Evolutionary conservation across 2,329 filamentous ascomycete species (phyloP), one percentile per base, ranked within the genome.

Genomic region (Pyrenophora tritici-repentis): DNA sequence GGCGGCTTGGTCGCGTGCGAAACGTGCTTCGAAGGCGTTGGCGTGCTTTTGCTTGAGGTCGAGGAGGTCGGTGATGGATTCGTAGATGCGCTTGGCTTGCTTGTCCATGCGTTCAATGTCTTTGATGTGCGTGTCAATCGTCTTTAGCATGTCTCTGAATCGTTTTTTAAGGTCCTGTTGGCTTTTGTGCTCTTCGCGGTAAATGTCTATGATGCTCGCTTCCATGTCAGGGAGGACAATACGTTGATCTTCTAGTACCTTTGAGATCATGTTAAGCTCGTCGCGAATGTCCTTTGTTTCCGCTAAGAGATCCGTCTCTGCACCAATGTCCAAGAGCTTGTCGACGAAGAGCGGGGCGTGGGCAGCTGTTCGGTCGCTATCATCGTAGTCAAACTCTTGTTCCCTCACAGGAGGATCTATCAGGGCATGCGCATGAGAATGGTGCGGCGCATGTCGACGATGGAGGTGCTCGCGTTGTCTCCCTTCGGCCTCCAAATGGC

Each of bases 11-110:
- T 86, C 82, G 14, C 81, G 75, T 0, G 81, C 79, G 44, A 82
- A 86, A 2, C 84, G 80, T 1, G 85, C 85, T 64, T 88, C 85
- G 39, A 86, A 81, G 0, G 83, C 84, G 69, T 87, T 88, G 56
- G 84, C 84, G 50, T 88, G 84, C 67, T 87, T 87, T 61, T 88
- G 85, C 62, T 88, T 88, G 1, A 87, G 77, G 56, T 88, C 85
- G 0, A 88, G 79, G 4, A 88, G 73, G 58, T 87, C 81, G 0
- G 81, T 85, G 37, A 87, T 79, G 49, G 78, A 81, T 36, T 78
- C 73, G 62, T 86, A 86, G 53, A 86, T 82, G 17, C 80, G 78
- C 50, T 81, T 77, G 0, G 85, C 84, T 66, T 86, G 84, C 42
- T 80, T 79, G 61, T 85, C 81, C 84, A 87, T 87, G 13, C 83